Percentiles rank a stretch among this genome's conserved stretches.
These are phyloP conservation scores for Torulaspora globosa DNA, from an alignment of 1,139 yeast genomes.

Conservation along the genomic window DNA sequence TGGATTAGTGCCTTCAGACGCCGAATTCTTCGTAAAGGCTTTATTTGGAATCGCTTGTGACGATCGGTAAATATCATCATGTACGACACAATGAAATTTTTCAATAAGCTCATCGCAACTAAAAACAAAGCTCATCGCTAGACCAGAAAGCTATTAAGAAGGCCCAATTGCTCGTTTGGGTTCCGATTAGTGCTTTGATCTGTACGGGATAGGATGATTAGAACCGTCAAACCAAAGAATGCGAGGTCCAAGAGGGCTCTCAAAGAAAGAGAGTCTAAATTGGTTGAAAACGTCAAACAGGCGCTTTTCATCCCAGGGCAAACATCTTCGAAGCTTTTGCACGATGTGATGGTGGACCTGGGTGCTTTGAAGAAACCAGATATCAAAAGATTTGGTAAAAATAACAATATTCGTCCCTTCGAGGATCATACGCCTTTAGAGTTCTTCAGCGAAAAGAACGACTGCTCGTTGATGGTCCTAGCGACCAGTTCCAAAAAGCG, in stretches of 20 bases:
- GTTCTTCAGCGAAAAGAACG: conserved; percentile 92
- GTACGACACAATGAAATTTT: conserved; percentile 9
- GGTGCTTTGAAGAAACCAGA: conserved; percentile 91
- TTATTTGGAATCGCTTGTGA: background rate
- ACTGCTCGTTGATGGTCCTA: conserved; percentile 78
- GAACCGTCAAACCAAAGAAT: conserved; percentile 80
- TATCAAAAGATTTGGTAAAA: conserved; percentile 78
- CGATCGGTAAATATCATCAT: background rate
- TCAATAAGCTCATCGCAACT: conserved; percentile 2
- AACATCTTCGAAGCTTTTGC: conserved; percentile 71
- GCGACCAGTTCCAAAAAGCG: conserved; percentile 84
- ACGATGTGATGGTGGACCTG: conserved; percentile 86
- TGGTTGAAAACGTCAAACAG: conserved; percentile 82
- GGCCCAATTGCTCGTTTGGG: background rate
- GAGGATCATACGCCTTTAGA: conserved; percentile 87
- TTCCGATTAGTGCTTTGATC: background rate
- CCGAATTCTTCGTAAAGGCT: background rate
- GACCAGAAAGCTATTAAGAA: background rate
- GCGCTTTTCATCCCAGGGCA: conserved; percentile 92
- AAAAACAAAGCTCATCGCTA: conserved; percentile 14
- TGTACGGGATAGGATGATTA: conserved; percentile 45
- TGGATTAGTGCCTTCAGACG: conserved; percentile 1
- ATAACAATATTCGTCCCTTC: conserved; percentile 87
- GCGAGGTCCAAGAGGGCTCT: conserved; percentile 95
- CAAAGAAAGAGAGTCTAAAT: conserved; percentile 82